phyloP scores from a whole-genome alignment of 1,284 basidiomycete genomes.

The Austropuccinia psidii region DNA sequence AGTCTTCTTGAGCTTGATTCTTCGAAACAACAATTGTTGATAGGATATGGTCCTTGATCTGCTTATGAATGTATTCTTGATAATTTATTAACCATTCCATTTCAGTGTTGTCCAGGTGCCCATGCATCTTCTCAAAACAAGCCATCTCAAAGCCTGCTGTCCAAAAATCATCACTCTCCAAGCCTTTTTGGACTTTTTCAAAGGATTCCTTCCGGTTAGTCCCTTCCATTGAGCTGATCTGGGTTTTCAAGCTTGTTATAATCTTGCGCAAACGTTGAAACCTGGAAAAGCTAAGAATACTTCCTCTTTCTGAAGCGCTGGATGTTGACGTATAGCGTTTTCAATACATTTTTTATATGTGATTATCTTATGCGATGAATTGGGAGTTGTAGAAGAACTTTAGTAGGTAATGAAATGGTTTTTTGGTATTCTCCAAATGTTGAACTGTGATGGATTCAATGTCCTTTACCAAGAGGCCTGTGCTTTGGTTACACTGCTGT shows the following conservation, averaged over 20 bases:
- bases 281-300: background rate
- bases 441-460: too few relatives aligned
- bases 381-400: too few relatives aligned
- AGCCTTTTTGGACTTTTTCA: background rate
- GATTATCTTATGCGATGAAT: too few relatives aligned
- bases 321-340: background rate
- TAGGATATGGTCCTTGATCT: background rate
- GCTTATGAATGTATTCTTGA: slow-evolving; percentile 9
- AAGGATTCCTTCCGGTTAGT: background rate
- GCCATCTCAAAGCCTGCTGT: background rate
- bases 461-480: too few relatives aligned
- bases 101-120: background rate
- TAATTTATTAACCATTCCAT: background rate
- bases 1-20: background rate
- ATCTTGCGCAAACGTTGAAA: background rate
- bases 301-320: background rate
- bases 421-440: too few relatives aligned
- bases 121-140: background rate
- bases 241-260: background rate
- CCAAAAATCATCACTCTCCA: slow-evolving; percentile 6
- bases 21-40: background rate
- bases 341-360: too few relatives aligned
- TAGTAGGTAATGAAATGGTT: too few relatives aligned
- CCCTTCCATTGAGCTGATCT: background rate
- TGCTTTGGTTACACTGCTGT: too few relatives aligned